Percentiles rank a stretch among this genome's conserved stretches.
Evolutionary conservation across 2,329 filamentous ascomycete species (phyloP).

Genomic region (Botrytis cinerea): DNA sequence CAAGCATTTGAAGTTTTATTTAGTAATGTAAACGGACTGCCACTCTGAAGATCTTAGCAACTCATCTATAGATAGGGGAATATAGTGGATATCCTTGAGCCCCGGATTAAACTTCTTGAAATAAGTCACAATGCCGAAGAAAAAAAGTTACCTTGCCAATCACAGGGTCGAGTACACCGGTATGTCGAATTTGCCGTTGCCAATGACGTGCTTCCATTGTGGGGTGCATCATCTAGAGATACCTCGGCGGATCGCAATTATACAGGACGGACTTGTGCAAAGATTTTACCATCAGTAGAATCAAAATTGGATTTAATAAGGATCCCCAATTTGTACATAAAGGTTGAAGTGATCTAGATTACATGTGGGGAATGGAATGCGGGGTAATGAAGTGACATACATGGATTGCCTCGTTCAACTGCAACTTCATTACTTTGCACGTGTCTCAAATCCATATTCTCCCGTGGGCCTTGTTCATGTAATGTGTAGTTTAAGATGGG

Average conservation of each 20-base stretch:
- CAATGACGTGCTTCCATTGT: slow-evolving; percentile 19
- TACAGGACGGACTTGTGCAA: background rate
- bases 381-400: background rate
- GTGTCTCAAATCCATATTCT: background rate
- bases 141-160: background rate
- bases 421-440: background rate
- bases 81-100: background rate
- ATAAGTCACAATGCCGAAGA: background rate
- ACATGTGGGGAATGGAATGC: background rate
- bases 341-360: background rate
- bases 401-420: background rate
- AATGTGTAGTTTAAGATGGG: no score
- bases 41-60: no score
- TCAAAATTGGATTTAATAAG: background rate
- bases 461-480: background rate
- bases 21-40: background rate
- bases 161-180: background rate
- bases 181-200: background rate
- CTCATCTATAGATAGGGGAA: background rate
- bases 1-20: background rate
- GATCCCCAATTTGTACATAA: background rate
- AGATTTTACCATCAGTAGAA: background rate
- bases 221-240: background rate
- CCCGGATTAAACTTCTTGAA: background rate
- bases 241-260: background rate